Conservation (phyloP, 441 rosid species). For the Kokia cookei region DNA sequence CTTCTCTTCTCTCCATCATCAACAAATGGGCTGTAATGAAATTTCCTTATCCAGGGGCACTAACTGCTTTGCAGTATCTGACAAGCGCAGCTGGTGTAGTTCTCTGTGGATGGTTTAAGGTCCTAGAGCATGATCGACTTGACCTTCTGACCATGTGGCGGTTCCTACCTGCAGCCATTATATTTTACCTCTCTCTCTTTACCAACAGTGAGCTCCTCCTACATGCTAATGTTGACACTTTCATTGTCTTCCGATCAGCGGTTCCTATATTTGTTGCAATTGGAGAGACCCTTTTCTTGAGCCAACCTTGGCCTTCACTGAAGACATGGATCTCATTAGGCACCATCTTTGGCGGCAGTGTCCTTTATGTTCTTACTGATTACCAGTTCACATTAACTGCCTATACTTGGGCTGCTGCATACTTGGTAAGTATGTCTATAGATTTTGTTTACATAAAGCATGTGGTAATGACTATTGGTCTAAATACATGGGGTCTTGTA, state of each 20-base stretch:
- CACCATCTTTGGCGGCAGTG: constrained; percentile 83
- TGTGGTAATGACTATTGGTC: constrained; percentile 90
- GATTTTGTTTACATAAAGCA: constrained; percentile 98
- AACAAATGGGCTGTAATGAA: constrained; percentile 97
- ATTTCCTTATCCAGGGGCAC: constrained; percentile 94
- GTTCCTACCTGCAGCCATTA: constrained; percentile 89
- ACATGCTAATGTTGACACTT: constrained; percentile 94
- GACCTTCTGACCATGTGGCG: constrained; percentile 83
- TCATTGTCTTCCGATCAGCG: constrained; percentile 85
- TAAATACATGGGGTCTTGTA: constrained; percentile 94
- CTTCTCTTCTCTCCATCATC: constrained; percentile 87
- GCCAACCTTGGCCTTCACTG: constrained; percentile 79
- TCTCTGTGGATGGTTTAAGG: constrained; percentile 34
- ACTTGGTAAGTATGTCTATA: constrained; percentile 80
- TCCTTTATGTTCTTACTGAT: constrained; percentile 81
- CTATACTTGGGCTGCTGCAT: constrained; percentile 87
- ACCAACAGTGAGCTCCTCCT: constrained; percentile 97
- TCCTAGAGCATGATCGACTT: constrained; percentile 53
- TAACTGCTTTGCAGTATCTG: constrained; percentile 77
- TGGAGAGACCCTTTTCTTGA: constrained; percentile 84
- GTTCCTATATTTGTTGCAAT: constrained; percentile 91
- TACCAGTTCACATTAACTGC: constrained; percentile 84
- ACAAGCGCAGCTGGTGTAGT: constrained; percentile 60
- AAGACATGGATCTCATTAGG: constrained; percentile 76
- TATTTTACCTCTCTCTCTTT: constrained; percentile 84